These are phyloP conservation scores for Calonectria pseudoturangicola DNA, from an alignment of 2,329 filamentous ascomycete genomes.

Conservation along the genomic window DNA sequence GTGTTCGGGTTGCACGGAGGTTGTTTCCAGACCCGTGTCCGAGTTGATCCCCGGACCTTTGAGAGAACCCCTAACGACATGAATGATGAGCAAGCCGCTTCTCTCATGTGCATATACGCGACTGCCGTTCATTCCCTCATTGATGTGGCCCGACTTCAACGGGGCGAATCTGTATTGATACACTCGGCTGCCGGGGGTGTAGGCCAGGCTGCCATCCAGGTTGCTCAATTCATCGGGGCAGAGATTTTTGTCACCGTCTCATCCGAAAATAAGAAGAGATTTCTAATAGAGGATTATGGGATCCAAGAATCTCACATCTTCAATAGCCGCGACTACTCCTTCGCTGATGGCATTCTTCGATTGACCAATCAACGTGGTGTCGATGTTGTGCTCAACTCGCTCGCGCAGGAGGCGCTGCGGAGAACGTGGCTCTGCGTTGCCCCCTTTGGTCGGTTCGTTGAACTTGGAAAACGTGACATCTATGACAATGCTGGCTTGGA, in stretches of 20 bases:
- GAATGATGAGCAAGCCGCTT: conserved; percentile 10
- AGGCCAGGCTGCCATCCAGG: neutral
- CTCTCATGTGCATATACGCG: neutral
- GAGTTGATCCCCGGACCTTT: conserved; percentile 8
- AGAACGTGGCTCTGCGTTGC: conserved; percentile 3
- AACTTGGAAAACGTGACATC: conserved; percentile 11
- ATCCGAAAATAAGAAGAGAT: conserved; percentile 13
- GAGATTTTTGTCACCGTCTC: conserved; percentile 7
- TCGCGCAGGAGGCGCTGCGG: neutral
- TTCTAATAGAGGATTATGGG: neutral
- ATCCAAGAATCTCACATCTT: conserved; percentile 17
- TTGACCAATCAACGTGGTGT: neutral
- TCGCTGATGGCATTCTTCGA: conserved; percentile 7
- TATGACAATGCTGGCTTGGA: conserved; percentile 13
- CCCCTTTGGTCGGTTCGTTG: neutral
- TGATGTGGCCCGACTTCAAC: neutral
- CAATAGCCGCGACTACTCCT: conserved; percentile 6
- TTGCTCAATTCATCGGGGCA: conserved; percentile 9
- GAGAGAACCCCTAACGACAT: neutral
- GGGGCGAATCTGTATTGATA: neutral
- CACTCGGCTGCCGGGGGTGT: conserved; percentile 1
- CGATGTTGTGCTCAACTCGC: conserved; percentile 9
- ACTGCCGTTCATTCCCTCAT: conserved; percentile 4
- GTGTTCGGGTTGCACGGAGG: conserved; percentile 1
- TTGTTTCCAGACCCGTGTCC: conserved; percentile 4